Percentiles rank a stretch among this genome's conserved stretches.
These are phyloP conservation scores for Cubamyces sp. DNA, from an alignment of 768 basidiomycete species.

Conservation along the genomic window DNA sequence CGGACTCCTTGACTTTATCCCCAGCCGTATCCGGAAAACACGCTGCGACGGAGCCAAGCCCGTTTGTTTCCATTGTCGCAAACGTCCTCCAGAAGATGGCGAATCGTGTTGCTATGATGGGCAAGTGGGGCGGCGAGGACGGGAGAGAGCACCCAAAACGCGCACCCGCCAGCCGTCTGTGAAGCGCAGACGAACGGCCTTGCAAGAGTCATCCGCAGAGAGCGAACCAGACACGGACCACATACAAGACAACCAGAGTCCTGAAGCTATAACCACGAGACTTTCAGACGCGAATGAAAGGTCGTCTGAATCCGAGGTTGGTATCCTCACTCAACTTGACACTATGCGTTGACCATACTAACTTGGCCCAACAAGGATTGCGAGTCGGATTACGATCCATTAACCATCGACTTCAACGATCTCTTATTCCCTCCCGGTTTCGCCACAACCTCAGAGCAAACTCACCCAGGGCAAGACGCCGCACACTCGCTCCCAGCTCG, in stretches of 20 bases:
- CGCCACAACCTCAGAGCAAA: not conserved
- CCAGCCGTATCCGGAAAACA: conserved; percentile 3
- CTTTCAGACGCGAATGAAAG: not conserved
- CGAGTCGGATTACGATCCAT: not conserved
- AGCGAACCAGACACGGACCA: not conserved
- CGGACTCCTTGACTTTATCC: not conserved
- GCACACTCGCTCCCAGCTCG: conserved; percentile 36
- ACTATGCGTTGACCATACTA: no score
- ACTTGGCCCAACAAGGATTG: not conserved
- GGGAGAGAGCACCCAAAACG: not conserved
- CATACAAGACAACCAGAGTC: not conserved
- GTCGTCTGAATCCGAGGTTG: not conserved
- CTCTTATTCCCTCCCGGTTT: not conserved
- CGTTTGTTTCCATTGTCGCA: conserved; percentile 10
- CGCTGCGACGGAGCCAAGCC: conserved; percentile 12
- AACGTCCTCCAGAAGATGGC: not conserved
- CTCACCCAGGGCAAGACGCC: not conserved
- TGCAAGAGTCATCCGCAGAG: not conserved
- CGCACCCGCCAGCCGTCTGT: not conserved
- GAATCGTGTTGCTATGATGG: conserved; percentile 10
- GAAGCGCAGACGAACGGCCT: conserved; percentile 2
- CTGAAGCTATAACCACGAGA: no score
- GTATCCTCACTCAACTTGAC: no score
- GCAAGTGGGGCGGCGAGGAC: not conserved
- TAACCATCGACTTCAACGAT: not conserved